Evolutionary conservation across 805 yeast genomes (phyloP).

Genomic region (Kurtzmaniella fragi): DNA sequence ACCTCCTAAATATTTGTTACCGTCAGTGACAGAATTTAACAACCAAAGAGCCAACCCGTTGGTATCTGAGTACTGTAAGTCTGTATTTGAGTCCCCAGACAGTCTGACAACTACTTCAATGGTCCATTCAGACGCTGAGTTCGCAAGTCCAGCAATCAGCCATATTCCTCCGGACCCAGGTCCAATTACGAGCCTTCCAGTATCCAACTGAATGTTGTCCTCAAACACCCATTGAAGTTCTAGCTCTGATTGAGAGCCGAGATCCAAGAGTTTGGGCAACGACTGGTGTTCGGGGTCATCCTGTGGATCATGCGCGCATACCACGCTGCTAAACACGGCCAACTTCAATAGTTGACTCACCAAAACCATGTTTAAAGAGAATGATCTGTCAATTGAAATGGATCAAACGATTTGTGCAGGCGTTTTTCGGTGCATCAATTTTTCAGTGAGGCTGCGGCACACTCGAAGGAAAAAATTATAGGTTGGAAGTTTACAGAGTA

Average conservation of each 20-base stretch:
- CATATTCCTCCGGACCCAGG: conserved; percentile 18
- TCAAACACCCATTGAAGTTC: conserved; percentile 22
- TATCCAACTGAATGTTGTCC: conserved; percentile 85
- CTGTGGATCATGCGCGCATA: conserved; percentile 1
- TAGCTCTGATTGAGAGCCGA: conserved; percentile 18
- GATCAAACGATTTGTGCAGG: no score
- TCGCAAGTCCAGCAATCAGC: conserved; percentile 13
- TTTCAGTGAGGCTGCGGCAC: neutral
- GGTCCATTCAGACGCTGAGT: conserved; percentile 41
- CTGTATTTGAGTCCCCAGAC: conserved; percentile 34
- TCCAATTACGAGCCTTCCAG: conserved; percentile 74
- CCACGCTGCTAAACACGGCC: no score
- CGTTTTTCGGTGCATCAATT: no score
- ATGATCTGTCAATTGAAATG: no score
- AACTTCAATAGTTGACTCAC: no score
- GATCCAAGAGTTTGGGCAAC: conserved; percentile 30
- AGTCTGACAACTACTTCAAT: conserved; percentile 62
- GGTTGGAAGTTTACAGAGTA: no score
- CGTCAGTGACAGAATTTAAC: conserved; percentile 26
- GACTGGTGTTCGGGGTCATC: conserved; percentile 21
- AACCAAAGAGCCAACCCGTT: conserved; percentile 62
- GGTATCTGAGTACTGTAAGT: conserved; percentile 18
- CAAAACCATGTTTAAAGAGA: no score
- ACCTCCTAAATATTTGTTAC: conserved; percentile 44
- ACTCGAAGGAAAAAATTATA: no score